These are phyloP conservation scores for Acanthamoeba lenticulata DNA, from an alignment of 208 protist genomes.

Conservation along the genomic window DNA sequence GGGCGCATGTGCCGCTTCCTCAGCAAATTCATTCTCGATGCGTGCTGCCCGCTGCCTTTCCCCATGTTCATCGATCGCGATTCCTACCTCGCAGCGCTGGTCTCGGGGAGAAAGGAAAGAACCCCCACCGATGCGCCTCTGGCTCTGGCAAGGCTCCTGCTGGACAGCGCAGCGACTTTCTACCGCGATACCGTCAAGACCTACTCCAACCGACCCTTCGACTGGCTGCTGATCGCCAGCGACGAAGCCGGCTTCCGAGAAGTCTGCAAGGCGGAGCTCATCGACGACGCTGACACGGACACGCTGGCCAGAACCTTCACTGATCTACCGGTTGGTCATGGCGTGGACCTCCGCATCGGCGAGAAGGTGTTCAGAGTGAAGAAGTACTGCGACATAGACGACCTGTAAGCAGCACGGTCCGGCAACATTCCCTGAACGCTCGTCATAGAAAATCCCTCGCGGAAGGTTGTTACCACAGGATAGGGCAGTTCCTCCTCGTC, in stretches of 20 bases:
- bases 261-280: neutral
- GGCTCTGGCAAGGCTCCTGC: neutral
- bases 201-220: neutral
- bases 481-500: too few species aligned
- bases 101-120: neutral
- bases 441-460: too few species aligned
- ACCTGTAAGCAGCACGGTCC: neutral
- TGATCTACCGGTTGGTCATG: neutral
- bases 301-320: neutral
- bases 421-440: too few species aligned
- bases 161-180: neutral
- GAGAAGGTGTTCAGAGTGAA: neutral
- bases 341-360: neutral
- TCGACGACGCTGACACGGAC: neutral
- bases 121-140: neutral
- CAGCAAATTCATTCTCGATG: slow-evolving; percentile 68
- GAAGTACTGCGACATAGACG: neutral
- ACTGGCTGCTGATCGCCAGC: neutral
- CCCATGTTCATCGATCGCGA: slow-evolving; percentile 63
- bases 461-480: too few species aligned
- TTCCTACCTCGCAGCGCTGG: slow-evolving; percentile 57
- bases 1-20: slow-evolving; percentile 72
- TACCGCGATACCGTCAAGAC: neutral
- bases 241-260: neutral
- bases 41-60: slow-evolving; percentile 70